Evolutionary conservation across 768 basidiomycete species (phyloP).

Genomic region (Collybia sordida): DNA sequence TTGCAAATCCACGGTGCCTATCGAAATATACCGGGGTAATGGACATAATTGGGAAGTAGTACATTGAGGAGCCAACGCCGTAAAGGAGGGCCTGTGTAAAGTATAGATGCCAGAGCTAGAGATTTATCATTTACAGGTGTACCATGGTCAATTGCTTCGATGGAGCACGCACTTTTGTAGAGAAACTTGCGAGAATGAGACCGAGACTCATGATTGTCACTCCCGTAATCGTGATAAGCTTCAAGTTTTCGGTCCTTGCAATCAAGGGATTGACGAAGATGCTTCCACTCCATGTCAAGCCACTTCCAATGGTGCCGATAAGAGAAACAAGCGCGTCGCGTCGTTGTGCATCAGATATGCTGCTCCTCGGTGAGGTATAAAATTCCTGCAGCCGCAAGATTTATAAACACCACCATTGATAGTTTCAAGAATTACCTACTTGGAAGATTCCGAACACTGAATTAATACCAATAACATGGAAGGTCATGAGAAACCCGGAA

Average conservation of each 20-base stretch:
- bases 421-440: conserved; percentile 17
- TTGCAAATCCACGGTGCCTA: conserved; percentile 42
- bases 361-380: conserved; percentile 37
- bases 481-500: conserved; percentile 43
- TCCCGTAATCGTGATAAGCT: conserved; percentile 34
- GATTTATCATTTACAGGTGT: not conserved
- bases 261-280: conserved; percentile 43
- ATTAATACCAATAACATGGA: conserved; percentile 45
- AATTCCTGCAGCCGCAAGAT: conserved; percentile 29
- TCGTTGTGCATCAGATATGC: conserved; percentile 30
- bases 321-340: conserved; percentile 41
- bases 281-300: conserved; percentile 46
- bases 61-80: conserved; percentile 41
- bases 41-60: conserved; percentile 44
- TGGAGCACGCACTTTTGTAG: conserved; percentile 24
- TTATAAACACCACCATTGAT: not conserved
- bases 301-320: conserved; percentile 41
- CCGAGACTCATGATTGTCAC: conserved; percentile 41
- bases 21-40: conserved; percentile 43
- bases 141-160: not conserved
- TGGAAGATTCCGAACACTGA: conserved; percentile 44
- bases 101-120: conserved; percentile 43
- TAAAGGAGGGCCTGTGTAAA: conserved; percentile 41
- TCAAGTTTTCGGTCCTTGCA: conserved; percentile 28
- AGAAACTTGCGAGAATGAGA: conserved; percentile 37